These are phyloP conservation scores for Penicillium crystallinum DNA, from an alignment of 495 filamentous ascomycete species.

Conservation along the genomic window DNA sequence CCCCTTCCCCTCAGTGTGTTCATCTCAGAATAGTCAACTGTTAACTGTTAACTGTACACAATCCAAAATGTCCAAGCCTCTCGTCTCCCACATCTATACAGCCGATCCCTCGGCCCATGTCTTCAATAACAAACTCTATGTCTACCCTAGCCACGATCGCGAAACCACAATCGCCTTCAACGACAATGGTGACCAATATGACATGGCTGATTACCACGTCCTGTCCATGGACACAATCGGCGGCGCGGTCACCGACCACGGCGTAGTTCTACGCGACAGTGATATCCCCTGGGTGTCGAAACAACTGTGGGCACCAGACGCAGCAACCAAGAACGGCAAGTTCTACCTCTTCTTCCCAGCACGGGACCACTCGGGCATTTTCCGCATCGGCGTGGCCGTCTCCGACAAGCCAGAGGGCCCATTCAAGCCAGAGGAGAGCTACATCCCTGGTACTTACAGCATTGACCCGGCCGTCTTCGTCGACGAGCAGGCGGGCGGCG, in stretches of 20 bases:
- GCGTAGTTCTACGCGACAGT: slow-evolving; percentile 31
- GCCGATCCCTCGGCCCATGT: slow-evolving; percentile 49
- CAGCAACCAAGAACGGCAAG: slow-evolving; percentile 40
- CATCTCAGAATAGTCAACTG: too few species aligned
- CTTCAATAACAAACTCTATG: slow-evolving; percentile 46
- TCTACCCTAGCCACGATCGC: slow-evolving; percentile 46
- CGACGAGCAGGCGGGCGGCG: slow-evolving; percentile 34
- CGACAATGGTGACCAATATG: slow-evolving; percentile 80
- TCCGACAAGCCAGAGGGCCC: slow-evolving; percentile 41
- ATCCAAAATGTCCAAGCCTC: slow-evolving; percentile 32
- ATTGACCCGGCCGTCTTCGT: slow-evolving; percentile 49
- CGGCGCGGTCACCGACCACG: slow-evolving; percentile 40
- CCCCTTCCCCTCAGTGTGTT: too few species aligned
- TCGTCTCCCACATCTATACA: slow-evolving; percentile 64
- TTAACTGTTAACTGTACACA: too few species aligned
- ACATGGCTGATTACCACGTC: slow-evolving; percentile 58
- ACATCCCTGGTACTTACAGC: slow-evolving; percentile 38
- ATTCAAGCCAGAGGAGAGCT: slow-evolving; percentile 35
- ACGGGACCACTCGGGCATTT: slow-evolving; percentile 45
- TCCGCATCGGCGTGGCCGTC: slow-evolving; percentile 56
- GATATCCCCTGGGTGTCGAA: slow-evolving; percentile 44
- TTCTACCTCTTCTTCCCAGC: slow-evolving; percentile 49
- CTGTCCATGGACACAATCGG: slow-evolving; percentile 40
- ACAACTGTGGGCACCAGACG: slow-evolving; percentile 47
- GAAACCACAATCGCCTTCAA: slow-evolving; percentile 51